A percentile compares a stretch with the other conserved stretches of the same genome.
These are phyloP conservation scores for Pharnaceum exiguum DNA, from an alignment of 148 eudicot genomes.

Conservation along the genomic window DNA sequence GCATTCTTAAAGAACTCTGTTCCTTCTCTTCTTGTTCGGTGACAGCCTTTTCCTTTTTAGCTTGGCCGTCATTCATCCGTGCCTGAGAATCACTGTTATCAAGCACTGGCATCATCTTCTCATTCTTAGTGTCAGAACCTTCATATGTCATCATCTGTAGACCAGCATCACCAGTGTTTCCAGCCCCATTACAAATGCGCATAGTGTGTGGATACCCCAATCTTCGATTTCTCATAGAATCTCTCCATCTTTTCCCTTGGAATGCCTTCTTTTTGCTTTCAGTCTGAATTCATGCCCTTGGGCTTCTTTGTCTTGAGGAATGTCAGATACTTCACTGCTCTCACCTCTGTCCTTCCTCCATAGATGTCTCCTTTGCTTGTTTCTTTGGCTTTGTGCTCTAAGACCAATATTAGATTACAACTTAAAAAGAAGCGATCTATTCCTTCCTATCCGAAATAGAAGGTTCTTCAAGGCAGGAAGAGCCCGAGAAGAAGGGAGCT, in stretches of 20 bases:
- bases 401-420: too few species aligned
- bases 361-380: neutral
- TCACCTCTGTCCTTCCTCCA: constrained; percentile 1
- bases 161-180: neutral
- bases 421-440: too few species aligned
- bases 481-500: too few species aligned
- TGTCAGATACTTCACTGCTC: neutral
- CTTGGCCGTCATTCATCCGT: neutral
- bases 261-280: constrained; percentile 15
- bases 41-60: neutral
- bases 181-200: neutral
- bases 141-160: neutral
- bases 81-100: neutral
- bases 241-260: constrained; percentile 36
- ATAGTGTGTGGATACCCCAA: constrained; percentile 2
- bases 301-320: neutral
- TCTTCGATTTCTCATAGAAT: constrained; percentile 19
- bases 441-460: too few species aligned
- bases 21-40: neutral
- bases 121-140: constrained; percentile 1
- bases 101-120: neutral
- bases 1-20: neutral
- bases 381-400: neutral
- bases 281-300: constrained; percentile 1
- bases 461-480: too few species aligned